A percentile compares a stretch with the other conserved stretches of the same genome.
These are phyloP conservation scores for Naganishia sp. DNA, from an alignment of 1,284 basidiomycete genomes.

Conservation along the genomic window DNA sequence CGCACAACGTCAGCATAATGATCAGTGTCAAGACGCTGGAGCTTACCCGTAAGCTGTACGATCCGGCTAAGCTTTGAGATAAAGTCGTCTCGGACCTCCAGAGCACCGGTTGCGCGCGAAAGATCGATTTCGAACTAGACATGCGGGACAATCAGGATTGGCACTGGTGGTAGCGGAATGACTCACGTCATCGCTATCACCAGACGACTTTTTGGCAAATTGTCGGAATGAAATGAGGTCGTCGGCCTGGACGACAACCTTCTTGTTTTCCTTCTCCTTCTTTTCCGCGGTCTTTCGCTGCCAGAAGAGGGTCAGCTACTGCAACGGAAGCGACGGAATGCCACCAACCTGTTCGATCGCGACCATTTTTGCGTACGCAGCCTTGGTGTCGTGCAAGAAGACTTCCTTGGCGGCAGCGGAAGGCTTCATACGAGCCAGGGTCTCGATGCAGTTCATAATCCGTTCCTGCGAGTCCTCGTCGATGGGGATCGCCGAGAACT, in stretches of 20 bases:
- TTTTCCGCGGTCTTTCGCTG: constrained; percentile 83
- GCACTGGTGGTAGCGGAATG: not conserved
- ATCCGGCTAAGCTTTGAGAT: constrained; percentile 94
- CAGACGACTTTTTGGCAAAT: constrained; percentile 87
- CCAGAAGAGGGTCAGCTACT: not conserved
- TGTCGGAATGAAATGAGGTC: constrained; percentile 91
- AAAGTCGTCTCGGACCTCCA: constrained; percentile 87
- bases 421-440: constrained; percentile 71
- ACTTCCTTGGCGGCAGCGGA: constrained; percentile 71
- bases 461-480: constrained; percentile 98
- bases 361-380: constrained; percentile 93
- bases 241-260: constrained; percentile 80
- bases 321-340: not conserved
- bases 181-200: constrained; percentile 74
- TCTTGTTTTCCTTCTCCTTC: constrained; percentile 76
- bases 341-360: constrained; percentile 75
- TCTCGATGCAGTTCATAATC: constrained; percentile 95
- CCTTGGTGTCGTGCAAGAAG: constrained; percentile 90
- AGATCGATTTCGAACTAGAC: constrained; percentile 84
- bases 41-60: constrained; percentile 83
- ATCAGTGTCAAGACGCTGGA: not conserved
- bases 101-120: constrained; percentile 82
- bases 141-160: constrained; percentile 32
- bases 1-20: constrained; percentile 12
- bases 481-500: constrained; percentile 88